phyloP scores from a whole-genome alignment of 179 eudicot species.

The Nepenthes alata region DNA sequence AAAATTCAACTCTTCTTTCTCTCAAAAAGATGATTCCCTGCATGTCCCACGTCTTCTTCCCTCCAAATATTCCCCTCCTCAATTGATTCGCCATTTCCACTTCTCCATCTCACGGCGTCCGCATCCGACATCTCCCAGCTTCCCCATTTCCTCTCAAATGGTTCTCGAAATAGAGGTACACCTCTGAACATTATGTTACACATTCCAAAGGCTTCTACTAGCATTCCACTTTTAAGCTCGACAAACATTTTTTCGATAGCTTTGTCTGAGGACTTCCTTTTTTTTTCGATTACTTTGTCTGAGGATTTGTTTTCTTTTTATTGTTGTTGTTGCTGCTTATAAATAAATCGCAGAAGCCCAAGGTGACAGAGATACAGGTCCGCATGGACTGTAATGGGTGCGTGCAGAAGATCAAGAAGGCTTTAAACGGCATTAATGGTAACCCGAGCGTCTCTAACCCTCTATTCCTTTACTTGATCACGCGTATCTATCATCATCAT shows the following conservation, averaged over 20 bases:
- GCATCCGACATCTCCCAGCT: background rate
- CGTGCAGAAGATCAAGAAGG: conserved; percentile 85
- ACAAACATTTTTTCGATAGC: background rate
- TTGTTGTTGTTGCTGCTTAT: too few relatives aligned
- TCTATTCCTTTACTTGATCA: background rate
- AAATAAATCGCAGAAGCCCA: conserved; percentile 54
- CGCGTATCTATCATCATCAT: background rate
- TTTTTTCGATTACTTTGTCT: conserved; percentile 6
- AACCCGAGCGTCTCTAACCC: conserved; percentile 6
- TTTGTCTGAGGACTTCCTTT: conserved; percentile 4
- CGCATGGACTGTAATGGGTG: conserved; percentile 93
- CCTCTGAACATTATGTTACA: background rate
- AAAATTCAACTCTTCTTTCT: background rate
- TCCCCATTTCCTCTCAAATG: conserved; percentile 19
- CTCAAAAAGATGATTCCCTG: conserved; percentile 34
- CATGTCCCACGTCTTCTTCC: conserved; percentile 47
- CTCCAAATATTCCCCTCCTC: conserved; percentile 51
- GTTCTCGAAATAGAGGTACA: conserved; percentile 49
- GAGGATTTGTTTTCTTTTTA: background rate
- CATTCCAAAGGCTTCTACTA: too few relatives aligned
- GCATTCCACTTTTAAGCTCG: too few relatives aligned
- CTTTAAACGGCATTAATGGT: conserved; percentile 63
- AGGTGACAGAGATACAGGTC: conserved; percentile 65
- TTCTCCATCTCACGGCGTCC: conserved; percentile 8
- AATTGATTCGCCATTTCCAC: conserved; percentile 27